These are phyloP conservation scores for Vickermania spadyakhi DNA, from an alignment of 208 protist species.

Conservation along the genomic window DNA sequence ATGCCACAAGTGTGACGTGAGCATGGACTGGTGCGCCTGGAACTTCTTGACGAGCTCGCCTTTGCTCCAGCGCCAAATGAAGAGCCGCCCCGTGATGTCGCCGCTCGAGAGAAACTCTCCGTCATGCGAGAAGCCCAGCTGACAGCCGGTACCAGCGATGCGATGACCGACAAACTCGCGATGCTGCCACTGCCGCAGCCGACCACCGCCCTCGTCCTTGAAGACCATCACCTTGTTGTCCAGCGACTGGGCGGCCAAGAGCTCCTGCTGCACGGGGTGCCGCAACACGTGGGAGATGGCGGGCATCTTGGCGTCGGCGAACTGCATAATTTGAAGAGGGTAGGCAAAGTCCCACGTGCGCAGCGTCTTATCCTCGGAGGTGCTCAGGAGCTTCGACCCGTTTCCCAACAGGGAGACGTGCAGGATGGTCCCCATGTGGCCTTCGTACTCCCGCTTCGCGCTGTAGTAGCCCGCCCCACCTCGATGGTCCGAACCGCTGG, in stretches of 20 bases:
- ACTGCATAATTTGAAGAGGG: constrained; percentile 95
- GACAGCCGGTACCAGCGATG: constrained; percentile 90
- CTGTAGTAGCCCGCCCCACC: constrained; percentile 2
- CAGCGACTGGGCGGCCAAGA: constrained; percentile 89
- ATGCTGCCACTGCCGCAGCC: constrained; percentile 66
- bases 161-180: constrained; percentile 88
- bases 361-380: constrained; percentile 94
- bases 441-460: constrained; percentile 91
- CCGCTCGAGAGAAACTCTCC: constrained; percentile 87
- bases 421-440: constrained; percentile 95
- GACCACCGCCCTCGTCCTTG: constrained; percentile 58
- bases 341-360: constrained; percentile 96
- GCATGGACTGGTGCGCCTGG: constrained; percentile 79
- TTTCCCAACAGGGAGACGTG: constrained; percentile 91
- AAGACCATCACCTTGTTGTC: constrained; percentile 95
- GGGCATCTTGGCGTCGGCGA: constrained; percentile 93
- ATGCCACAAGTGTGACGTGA: constrained; percentile 90
- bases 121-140: constrained; percentile 89
- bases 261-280: constrained; percentile 87
- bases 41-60: constrained; percentile 76
- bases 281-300: constrained; percentile 76
- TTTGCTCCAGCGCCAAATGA: constrained; percentile 92
- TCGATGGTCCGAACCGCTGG: not conserved
- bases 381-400: constrained; percentile 90
- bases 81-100: constrained; percentile 87